Base-by-base conservation (phyloP, 208 protist genomes). In the Trypanosoma cruzi region DNA sequence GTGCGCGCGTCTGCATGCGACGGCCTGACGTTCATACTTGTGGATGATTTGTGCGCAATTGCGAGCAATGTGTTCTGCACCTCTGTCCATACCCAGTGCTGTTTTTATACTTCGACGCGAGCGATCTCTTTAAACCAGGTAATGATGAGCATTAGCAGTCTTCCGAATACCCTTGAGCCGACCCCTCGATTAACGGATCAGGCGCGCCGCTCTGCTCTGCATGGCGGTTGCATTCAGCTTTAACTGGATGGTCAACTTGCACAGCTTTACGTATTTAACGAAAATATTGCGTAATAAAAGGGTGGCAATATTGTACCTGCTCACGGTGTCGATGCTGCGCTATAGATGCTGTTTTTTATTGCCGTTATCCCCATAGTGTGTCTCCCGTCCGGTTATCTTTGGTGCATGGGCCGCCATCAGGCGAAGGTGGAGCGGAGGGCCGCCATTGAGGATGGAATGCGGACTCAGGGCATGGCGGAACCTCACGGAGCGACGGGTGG, bases 341-440 rank as follows among this genome's bases (percentile, higher is more conserved):
- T 87, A 34, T 95, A 87, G 90, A 80, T 82, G 13, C 57, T 95
- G 29, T 71, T 78, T 14, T 58, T 95, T 29, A 74, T 92, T 37
- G 72, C 71, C 18, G 56, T 92, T 18, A 24, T 84, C 0, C 79
- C 79, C 4, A 46, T 89, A 20, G 32, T 72, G 13, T 53, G 84
- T 42, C 72, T 90, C 24, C 10, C 84, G 5, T 85, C 83, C 57
- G 71, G 84, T 22, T 95, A 87, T 36, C 31, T 83, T 2, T 92
- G 78, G 71, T 78, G 81, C 55, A 75, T 70, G 32, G 90, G 85
- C 1, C 79, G 81, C 28, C 77, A 74, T 20, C 57, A 60, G 34
- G 75, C 80, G 0, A 95, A 93, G 55, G 57, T 63, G 13, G 80
- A 81, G 60, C 79, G 82, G 20, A 46, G 55, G 28, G 58, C 63